Evolutionary conservation across 2,329 filamentous ascomycete species (phyloP).

Genomic region (Thelonectria blattea): DNA sequence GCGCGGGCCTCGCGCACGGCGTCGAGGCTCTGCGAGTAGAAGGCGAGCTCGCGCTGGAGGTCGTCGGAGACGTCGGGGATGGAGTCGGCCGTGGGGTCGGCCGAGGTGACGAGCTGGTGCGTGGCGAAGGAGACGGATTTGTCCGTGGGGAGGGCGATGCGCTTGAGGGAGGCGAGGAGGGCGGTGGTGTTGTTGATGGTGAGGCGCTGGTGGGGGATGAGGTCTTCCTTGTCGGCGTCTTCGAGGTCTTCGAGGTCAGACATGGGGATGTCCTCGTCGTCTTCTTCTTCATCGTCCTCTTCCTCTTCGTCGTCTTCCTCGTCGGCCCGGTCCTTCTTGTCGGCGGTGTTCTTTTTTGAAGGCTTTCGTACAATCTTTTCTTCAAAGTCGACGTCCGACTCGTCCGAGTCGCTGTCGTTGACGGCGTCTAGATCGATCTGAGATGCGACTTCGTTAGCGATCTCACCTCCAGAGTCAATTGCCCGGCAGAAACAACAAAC

Average conservation of each 20-base stretch:
- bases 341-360: conserved; percentile 52
- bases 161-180: conserved; percentile 78
- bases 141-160: conserved; percentile 71
- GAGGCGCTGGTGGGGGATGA: conserved; percentile 87
- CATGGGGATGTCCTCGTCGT: conserved; percentile 86
- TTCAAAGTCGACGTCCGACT: conserved; percentile 80
- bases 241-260: conserved; percentile 82
- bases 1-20: conserved; percentile 75
- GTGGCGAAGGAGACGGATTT: conserved; percentile 78
- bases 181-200: conserved; percentile 97
- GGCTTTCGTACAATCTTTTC: conserved; percentile 65
- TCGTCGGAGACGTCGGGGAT: conserved; percentile 91
- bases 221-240: conserved; percentile 83
- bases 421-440: conserved; percentile 61
- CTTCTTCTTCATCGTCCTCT: conserved; percentile 69
- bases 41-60: conserved; percentile 87
- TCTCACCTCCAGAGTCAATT: background rate
- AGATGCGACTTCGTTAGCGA: conserved; percentile 10
- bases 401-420: conserved; percentile 66
- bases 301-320: conserved; percentile 40
- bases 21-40: conserved; percentile 87
- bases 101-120: conserved; percentile 78
- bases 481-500: conserved; percentile 24
- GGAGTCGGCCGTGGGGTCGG: conserved; percentile 65
- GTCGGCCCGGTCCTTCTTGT: conserved; percentile 21